Evolutionary conservation across 23 red algal species (phyloP).

Genomic region (Gracilaria vermiculophylla): DNA sequence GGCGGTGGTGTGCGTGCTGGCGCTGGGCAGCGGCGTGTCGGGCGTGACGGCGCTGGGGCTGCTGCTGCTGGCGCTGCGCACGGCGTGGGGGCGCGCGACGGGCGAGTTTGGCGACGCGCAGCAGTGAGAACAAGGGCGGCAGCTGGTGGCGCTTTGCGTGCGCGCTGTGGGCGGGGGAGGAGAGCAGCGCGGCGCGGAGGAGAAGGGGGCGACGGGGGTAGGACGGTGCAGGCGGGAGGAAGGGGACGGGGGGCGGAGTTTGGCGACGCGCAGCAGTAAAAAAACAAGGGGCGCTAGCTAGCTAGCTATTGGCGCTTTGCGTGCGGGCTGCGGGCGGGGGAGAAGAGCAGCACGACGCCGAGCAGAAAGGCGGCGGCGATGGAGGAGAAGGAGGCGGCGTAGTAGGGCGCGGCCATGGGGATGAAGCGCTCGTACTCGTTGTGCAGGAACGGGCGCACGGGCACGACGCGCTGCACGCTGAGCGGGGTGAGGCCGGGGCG

Average conservation of each 20-base stretch:
- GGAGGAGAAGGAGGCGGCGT: conserved; percentile 72
- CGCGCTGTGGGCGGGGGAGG: too few relatives aligned
- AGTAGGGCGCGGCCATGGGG: conserved; percentile 89
- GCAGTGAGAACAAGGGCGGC: not conserved
- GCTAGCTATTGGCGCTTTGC: too few relatives aligned
- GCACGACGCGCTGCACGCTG: conserved; percentile 50
- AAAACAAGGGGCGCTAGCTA: not conserved
- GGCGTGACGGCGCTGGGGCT: conserved; percentile 54
- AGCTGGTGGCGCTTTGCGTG: too few relatives aligned
- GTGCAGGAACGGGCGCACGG: conserved; percentile 89
- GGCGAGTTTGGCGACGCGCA: conserved; percentile 28
- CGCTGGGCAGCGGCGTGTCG: conserved; percentile 60
- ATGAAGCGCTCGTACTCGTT: conserved; percentile 98
- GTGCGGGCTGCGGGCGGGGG: too few relatives aligned
- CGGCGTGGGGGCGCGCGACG: not conserved
- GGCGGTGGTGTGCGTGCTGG: conserved; percentile 37
- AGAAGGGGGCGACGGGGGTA: too few relatives aligned
- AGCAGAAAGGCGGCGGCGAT: conserved; percentile 75
- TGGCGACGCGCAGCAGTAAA: not conserved
- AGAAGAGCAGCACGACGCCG: conserved; percentile 62
- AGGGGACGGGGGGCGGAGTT: too few relatives aligned
- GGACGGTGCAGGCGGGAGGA: too few relatives aligned
- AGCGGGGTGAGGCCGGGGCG: conserved; percentile 74
- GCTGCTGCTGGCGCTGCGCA: conserved; percentile 29
- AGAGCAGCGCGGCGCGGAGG: not conserved